These are phyloP conservation scores for Cladosporium sp. DNA, from an alignment of 2,329 filamentous ascomycete genomes.

Conservation along the genomic window DNA sequence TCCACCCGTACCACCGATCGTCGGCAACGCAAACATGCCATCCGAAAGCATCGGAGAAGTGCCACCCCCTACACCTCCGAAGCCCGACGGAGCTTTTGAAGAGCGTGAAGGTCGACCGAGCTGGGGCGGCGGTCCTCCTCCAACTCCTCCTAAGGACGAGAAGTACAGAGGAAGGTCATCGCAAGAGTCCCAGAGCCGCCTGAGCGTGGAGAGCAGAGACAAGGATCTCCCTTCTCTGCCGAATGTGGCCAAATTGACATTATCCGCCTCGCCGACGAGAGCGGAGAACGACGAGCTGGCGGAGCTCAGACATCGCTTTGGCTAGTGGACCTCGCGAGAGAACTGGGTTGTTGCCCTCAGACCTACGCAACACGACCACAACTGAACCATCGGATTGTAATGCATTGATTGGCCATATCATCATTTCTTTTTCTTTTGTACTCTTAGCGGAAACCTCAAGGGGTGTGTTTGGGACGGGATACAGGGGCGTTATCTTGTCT, in stretches of 20 bases:
- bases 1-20: slow-evolving; percentile 10
- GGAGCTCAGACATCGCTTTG: slow-evolving; percentile 3
- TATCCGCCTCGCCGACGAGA: slow-evolving; percentile 21
- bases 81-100: slow-evolving; percentile 23
- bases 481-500: slow-evolving; percentile 9
- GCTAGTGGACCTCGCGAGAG: not conserved
- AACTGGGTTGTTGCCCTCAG: too few relatives aligned
- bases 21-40: slow-evolving; percentile 25
- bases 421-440: slow-evolving; percentile 14
- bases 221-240: slow-evolving; percentile 26
- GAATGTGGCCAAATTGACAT: slow-evolving; percentile 17
- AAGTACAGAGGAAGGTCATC: not conserved
- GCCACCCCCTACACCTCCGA: slow-evolving; percentile 31
- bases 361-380: not conserved
- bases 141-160: slow-evolving; percentile 43
- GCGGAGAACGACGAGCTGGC: slow-evolving; percentile 20
- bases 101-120: slow-evolving; percentile 17
- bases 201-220: slow-evolving; percentile 19
- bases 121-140: slow-evolving; percentile 34
- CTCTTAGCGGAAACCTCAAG: not conserved
- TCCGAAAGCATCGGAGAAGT: slow-evolving; percentile 26
- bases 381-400: not conserved
- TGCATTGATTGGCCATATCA: not conserved
- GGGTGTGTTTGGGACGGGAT: slow-evolving; percentile 1
- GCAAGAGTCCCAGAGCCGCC: slow-evolving; percentile 11